Evolutionary conservation across 768 basidiomycete species (phyloP).

Genomic region (Astraeus odoratus): DNA sequence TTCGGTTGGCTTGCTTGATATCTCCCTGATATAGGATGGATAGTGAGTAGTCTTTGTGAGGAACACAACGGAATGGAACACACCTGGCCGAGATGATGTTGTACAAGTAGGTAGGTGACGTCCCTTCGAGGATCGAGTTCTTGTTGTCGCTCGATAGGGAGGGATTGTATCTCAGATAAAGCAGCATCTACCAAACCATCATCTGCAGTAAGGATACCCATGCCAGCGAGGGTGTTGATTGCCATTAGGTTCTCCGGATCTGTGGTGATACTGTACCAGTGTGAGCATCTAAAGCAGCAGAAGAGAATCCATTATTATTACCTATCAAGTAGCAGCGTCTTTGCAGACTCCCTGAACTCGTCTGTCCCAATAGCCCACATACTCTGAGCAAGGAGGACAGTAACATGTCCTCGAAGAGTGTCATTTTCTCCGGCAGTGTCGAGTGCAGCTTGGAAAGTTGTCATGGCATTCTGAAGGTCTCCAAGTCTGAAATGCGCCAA

Average conservation of each 20-base stretch:
- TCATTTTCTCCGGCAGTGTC: slow-evolving; percentile 43
- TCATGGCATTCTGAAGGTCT: slow-evolving; percentile 56
- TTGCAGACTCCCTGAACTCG: slow-evolving; percentile 72
- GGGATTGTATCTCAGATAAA: slow-evolving; percentile 66
- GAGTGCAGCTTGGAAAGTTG: slow-evolving; percentile 60
- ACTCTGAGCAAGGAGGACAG: slow-evolving; percentile 74
- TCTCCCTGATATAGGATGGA: slow-evolving; percentile 36
- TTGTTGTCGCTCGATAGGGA: slow-evolving; percentile 59
- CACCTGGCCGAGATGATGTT: slow-evolving; percentile 72
- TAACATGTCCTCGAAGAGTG: slow-evolving; percentile 56
- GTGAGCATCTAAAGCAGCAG: slow-evolving; percentile 11
- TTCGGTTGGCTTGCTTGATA: slow-evolving; percentile 38
- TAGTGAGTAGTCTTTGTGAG: background rate
- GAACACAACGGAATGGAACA: slow-evolving; percentile 7
- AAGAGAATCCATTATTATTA: slow-evolving; percentile 23
- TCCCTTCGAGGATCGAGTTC: slow-evolving; percentile 64
- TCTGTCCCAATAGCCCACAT: slow-evolving; percentile 78
- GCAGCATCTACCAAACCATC: slow-evolving; percentile 80
- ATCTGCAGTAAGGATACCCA: slow-evolving; percentile 79
- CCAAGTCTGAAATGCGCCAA: slow-evolving; percentile 63
- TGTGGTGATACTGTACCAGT: slow-evolving; percentile 51
- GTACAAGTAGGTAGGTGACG: slow-evolving; percentile 63
- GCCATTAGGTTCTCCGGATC: slow-evolving; percentile 77
- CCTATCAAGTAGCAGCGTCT: slow-evolving; percentile 78
- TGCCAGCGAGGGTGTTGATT: slow-evolving; percentile 80